A percentile compares a stretch with the other conserved stretches of the same genome.
Conservation (phyloP, 1,284 basidiomycete species). For the Pascua sp. region DNA sequence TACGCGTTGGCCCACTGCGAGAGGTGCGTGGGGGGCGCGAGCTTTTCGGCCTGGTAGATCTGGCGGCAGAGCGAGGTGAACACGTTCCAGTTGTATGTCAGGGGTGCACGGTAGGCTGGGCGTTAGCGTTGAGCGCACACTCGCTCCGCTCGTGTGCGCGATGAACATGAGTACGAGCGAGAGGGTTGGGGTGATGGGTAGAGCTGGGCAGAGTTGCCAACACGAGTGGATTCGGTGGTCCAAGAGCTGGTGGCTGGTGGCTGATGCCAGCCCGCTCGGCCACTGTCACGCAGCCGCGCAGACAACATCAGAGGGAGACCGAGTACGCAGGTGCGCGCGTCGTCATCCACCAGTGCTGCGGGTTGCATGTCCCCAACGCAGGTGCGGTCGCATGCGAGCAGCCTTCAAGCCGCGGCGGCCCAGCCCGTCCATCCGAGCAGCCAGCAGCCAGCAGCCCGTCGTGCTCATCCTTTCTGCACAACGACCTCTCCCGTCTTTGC, state of each 20-base stretch:
- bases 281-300: no score
- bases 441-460: no score
- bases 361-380: no score
- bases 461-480: no score
- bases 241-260: not conserved
- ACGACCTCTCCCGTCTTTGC: no score
- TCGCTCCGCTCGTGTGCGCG: not conserved
- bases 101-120: slow-evolving; percentile 74
- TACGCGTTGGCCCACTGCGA: slow-evolving; percentile 67
- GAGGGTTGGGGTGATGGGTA: not conserved
- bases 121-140: not conserved
- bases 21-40: slow-evolving; percentile 73
- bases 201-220: not conserved
- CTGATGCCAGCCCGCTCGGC: no score
- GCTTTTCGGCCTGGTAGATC: slow-evolving; percentile 81
- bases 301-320: no score
- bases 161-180: not conserved
- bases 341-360: no score
- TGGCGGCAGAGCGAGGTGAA: slow-evolving; percentile 81
- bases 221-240: not conserved
- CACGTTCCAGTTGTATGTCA: slow-evolving; percentile 80
- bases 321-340: no score
- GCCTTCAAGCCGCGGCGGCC: no score
- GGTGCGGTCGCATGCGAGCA: no score
- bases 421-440: no score